Evolutionary conservation across 345 rosid species (phyloP).

Genomic region (Psidium guajava): DNA sequence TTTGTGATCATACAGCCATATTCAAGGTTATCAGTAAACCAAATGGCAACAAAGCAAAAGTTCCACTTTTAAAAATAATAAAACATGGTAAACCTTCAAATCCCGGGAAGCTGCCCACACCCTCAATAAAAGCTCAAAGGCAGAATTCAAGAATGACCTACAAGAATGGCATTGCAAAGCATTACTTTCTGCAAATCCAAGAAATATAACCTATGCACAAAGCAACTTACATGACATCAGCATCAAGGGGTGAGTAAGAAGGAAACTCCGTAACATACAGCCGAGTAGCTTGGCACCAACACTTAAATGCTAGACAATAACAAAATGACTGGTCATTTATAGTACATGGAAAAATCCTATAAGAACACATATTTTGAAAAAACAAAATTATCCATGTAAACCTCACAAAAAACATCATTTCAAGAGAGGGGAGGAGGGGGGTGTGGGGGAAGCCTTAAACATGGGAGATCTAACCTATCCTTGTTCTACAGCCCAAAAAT

Average conservation of each 20-base stretch:
- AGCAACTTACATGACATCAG: slow-evolving; percentile 79
- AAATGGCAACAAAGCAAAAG: neutral
- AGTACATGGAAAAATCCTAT: slow-evolving; percentile 2
- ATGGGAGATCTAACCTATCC: neutral
- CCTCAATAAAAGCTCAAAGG: slow-evolving; percentile 84
- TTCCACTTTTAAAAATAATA: neutral
- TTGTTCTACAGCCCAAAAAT: neutral
- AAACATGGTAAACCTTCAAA: slow-evolving; percentile 46
- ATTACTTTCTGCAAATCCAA: neutral
- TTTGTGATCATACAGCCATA: neutral
- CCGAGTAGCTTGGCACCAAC: slow-evolving; percentile 96
- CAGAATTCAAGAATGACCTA: slow-evolving; percentile 93
- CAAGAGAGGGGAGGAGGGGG: neutral
- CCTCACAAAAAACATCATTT: neutral
- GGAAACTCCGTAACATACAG: slow-evolving; percentile 54
- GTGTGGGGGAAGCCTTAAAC: neutral
- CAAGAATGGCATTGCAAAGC: slow-evolving; percentile 3
- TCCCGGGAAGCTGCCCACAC: slow-evolving; percentile 93
- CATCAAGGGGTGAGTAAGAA: slow-evolving; percentile 52
- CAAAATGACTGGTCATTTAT: neutral
- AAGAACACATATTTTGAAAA: neutral
- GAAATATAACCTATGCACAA: neutral
- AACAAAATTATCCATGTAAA: neutral
- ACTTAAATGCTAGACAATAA: slow-evolving; percentile 72
- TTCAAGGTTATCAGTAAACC: neutral